Base-by-base conservation (phyloP, 129 eudicot species). In the Glebionis coronaria region DNA sequence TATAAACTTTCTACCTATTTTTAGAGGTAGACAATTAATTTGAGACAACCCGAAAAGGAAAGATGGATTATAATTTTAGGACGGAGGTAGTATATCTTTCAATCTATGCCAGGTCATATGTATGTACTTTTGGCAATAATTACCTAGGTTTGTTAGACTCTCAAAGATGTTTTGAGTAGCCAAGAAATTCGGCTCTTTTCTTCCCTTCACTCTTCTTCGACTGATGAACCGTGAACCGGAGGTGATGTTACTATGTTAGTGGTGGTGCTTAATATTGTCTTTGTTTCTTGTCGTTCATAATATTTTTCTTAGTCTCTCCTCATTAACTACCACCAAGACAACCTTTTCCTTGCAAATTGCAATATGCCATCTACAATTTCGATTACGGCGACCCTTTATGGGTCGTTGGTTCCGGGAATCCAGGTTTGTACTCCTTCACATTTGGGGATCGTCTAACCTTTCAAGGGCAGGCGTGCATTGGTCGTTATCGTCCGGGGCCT, bases 311-410 rank as follows among this genome's bases (percentile, higher is more conserved):
- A 71, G 78, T 9, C 50, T 78, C 74, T 72, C 82, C 55, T 72
- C 70, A 12, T 72, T 72, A 59, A 78, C 82, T 1, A 71, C 74
- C 12, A 78, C 82, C 56, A 78, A 78, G 42, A 72, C 82, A 20
- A 63, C 74, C 70, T 72, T 78, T 42, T 78, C 71, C 59, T 67
- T 78, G 70, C 74, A 66, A 9, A 59, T 67, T 78, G 70, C 74
- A 66, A 9, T 73, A 78, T 59, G 74, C 45, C 63, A 68, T 72
- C 82, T 78, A 66, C 28, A 31, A 42, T 44, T 20, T 58, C 69
- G 51, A 67, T 67, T n/a, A n/a, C n/a, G n/a, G n/a, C n/a, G n/a
- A n/a, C n/a, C n/a, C n/a, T n/a, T n/a, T n/a, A n/a, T n/a, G n/a
- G n/a, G n/a, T n/a, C n/a, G n/a, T n/a, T n/a, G n/a, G n/a, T n/a